Base-by-base conservation (phyloP, 345 rosid species). In the Pistacia vera region DNA sequence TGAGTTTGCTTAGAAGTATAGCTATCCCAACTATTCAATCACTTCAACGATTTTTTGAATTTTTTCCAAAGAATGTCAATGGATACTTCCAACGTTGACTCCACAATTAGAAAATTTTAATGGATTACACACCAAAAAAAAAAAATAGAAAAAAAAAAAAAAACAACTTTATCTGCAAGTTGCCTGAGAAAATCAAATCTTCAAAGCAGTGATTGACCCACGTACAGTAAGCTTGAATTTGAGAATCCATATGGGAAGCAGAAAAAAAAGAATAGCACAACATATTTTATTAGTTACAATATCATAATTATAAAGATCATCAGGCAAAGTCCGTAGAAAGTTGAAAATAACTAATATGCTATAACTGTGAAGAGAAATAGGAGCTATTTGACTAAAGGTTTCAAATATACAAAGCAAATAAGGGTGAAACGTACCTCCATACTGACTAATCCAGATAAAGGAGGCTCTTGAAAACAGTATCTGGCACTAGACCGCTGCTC, bases 371-470 rank as follows among this genome's bases (percentile, higher is more conserved):
- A 6, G 11, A 22, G 8, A 8, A 58, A 60, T 36, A 72, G 18
- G 75, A 41, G 8, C 9, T 7, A 41, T 25, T 14, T 54, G 54
- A 28, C 22, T 18, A 62, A 30, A 59, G 8, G 63, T 28, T 28
- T 48, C 20, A 58, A 60, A 67, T 20, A 69, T 12, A 35, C 11
- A 56, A 66, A 56, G 56, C 41, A 57, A 25, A 20, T 49, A 46
- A 62, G 30, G 54, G 51, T 49, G 20, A 17, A 66, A 38, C 54
- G 10, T 73, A 85, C 90, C 85, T 83, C 81, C 54, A 63, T 49
- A 30, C 38, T 46, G 72, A 70, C 51, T 55, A 75, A 38, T 69
- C 73, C 79, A 71, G 81, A 72, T 62, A 76, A 70, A 79, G 84
- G 59, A 57, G 80, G 71, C 36, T 85, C 81, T 65, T 52, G 78